A percentile compares a stretch with the other conserved stretches of the same genome.
Conservation (phyloP, 2,329 filamentous ascomycete genomes). For the Fusarium dimerum region DNA sequence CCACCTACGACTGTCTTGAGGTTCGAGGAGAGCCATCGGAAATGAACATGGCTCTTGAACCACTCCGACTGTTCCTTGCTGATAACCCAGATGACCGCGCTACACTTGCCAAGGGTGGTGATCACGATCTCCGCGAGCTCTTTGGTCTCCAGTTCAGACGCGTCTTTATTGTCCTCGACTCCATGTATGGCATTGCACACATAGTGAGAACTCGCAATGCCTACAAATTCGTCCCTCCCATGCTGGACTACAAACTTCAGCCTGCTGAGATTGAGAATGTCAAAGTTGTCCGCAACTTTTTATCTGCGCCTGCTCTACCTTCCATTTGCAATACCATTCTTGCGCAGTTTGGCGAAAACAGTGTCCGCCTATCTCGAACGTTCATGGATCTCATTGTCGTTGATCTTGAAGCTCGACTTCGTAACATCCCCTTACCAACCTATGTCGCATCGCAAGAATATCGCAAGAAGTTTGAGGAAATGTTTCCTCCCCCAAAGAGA, state of each 20-base stretch:
- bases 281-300: conserved; percentile 24
- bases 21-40: conserved; percentile 13
- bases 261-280: conserved; percentile 15
- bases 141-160: conserved; percentile 23
- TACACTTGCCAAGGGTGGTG: conserved; percentile 10
- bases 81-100: conserved; percentile 22
- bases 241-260: conserved; percentile 23
- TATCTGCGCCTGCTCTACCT: conserved; percentile 29
- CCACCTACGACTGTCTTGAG: conserved; percentile 21
- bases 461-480: conserved; percentile 22
- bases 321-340: conserved; percentile 29
- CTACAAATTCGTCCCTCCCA: conserved; percentile 24
- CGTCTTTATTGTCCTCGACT: conserved; percentile 23
- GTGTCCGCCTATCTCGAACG: conserved; percentile 19
- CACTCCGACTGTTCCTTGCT: conserved; percentile 22
- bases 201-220: conserved; percentile 30
- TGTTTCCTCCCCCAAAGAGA: conserved; percentile 19
- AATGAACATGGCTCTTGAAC: conserved; percentile 28
- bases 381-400: conserved; percentile 30
- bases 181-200: conserved; percentile 29
- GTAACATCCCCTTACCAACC: conserved; percentile 31
- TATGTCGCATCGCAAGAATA: conserved; percentile 29
- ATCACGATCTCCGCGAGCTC: conserved; percentile 21
- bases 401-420: conserved; percentile 32
- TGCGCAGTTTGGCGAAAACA: conserved; percentile 4